These are phyloP conservation scores for Xylaria bambusicola DNA, from an alignment of 495 filamentous ascomycete genomes.

Conservation along the genomic window DNA sequence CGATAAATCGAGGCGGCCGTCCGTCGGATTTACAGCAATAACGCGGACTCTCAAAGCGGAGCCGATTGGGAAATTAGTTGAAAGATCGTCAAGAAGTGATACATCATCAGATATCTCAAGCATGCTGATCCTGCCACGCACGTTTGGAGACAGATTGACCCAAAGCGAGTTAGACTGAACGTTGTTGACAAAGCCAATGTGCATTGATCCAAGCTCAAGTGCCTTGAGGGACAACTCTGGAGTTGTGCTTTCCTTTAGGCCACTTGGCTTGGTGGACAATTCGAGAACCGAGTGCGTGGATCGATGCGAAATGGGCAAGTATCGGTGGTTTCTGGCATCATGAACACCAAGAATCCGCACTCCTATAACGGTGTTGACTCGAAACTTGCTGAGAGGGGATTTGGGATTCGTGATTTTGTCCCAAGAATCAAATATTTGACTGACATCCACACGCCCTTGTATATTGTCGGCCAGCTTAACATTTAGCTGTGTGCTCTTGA, in stretches of 20 bases:
- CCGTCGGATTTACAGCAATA: conserved; percentile 68
- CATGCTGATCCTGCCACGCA: conserved; percentile 77
- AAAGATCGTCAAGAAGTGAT: conserved; percentile 69
- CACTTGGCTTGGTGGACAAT: conserved; percentile 78
- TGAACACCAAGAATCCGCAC: conserved; percentile 85
- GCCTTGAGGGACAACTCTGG: conserved; percentile 70
- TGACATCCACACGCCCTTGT: conserved; percentile 86
- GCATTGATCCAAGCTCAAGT: conserved; percentile 66
- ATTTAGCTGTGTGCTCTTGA: conserved; percentile 90
- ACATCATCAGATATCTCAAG: conserved; percentile 87
- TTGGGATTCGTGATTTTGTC: conserved; percentile 83
- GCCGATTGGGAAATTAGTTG: conserved; percentile 84
- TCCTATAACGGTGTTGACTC: conserved; percentile 64
- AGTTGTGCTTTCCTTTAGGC: conserved; percentile 51
- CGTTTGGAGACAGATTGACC: conserved; percentile 88
- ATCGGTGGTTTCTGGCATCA: conserved; percentile 86
- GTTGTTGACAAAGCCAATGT: conserved; percentile 88
- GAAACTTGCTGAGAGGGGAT: conserved; percentile 71
- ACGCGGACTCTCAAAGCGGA: conserved; percentile 81
- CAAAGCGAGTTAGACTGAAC: conserved; percentile 73
- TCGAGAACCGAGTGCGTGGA: conserved; percentile 81
- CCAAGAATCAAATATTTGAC: conserved; percentile 84
- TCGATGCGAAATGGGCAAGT: conserved; percentile 86
- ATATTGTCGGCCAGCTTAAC: conserved; percentile 87
- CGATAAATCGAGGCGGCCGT: conserved; percentile 78